Evolutionary conservation across 371 early-diverging fungal genomes (phyloP), one percentile per base, ranked within the genome.

Genomic region (Furculomyces boomerangus): DNA sequence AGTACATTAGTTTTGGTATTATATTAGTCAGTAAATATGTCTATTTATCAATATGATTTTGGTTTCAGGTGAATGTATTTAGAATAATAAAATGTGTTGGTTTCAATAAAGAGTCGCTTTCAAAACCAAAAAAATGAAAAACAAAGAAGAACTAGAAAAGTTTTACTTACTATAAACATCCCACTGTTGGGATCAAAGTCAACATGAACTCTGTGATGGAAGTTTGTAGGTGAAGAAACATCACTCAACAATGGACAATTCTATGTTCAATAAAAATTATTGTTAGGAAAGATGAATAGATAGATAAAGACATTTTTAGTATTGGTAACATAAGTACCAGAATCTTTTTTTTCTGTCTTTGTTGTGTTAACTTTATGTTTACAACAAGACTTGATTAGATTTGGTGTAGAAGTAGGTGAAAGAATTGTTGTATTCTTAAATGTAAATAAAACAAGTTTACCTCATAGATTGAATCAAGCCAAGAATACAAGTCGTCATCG

Each of bases 381-480:
- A n/a, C n/a, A n/a, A n/a, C n/a, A n/a, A n/a, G n/a, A n/a, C n/a
- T n/a, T n/a, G n/a, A n/a, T n/a, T n/a, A n/a, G n/a, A n/a, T n/a
- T n/a, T n/a, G n/a, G n/a, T n/a, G n/a, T n/a, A 47, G 32, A 8
- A 25, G 20, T 16, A 32, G n/a, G 30, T 0, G 29, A 45, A 22
- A 26, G 28, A 58, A 13, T 2, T 14, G 22, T 20, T 31, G 1
- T 39, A 62, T 55, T 68, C n/a, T n/a, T n/a, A n/a, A n/a, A n/a
- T n/a, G n/a, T n/a, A n/a, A n/a, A n/a, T n/a, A n/a, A n/a, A 8
- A 45, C n/a, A 7, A 45, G 81, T 81, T 68, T 77, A 49, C 50
- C n/a, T n/a, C 80, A 69, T 92, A 92, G 61, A 94, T 83, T 56
- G 86, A 87, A 62, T 93, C 93, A 79, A 92, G 85, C 95, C 93